Evolutionary conservation across 2,329 filamentous ascomycete genomes (phyloP).

Genomic region (Hymenoscyphus salicellus): DNA sequence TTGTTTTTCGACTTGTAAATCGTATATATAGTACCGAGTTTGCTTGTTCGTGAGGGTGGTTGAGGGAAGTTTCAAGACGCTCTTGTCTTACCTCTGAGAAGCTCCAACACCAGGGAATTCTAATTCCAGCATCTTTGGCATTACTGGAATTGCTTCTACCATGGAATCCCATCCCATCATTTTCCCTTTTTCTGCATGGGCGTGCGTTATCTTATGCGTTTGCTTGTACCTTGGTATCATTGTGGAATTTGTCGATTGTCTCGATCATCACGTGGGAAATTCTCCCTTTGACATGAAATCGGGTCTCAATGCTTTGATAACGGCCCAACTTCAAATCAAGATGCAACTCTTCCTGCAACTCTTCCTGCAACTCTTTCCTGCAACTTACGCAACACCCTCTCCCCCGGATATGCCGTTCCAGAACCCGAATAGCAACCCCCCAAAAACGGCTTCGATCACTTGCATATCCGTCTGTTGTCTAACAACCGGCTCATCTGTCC

Average conservation of each 20-base stretch:
- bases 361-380: slow-evolving; percentile 2
- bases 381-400: background rate
- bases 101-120: too few species aligned
- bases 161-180: background rate
- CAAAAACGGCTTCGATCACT: slow-evolving; percentile 5
- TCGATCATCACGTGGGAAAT: slow-evolving; percentile 7
- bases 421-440: background rate
- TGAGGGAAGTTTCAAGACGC: background rate
- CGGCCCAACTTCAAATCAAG: slow-evolving; percentile 5
- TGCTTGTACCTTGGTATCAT: background rate
- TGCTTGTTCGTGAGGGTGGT: background rate
- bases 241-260: background rate
- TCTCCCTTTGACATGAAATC: background rate
- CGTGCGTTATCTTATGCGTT: background rate
- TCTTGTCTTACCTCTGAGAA: background rate
- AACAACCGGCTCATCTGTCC: slow-evolving; percentile 13
- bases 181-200: background rate
- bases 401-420: slow-evolving; percentile 1
- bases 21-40: background rate
- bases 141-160: too few species aligned
- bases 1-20: background rate
- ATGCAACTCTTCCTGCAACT: slow-evolving; percentile 1
- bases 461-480: slow-evolving; percentile 17
- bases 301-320: slow-evolving; percentile 5
- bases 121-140: too few species aligned